Base-by-base conservation (phyloP, 2,329 filamentous ascomycete genomes). In the Salinomyces thailandicus region DNA sequence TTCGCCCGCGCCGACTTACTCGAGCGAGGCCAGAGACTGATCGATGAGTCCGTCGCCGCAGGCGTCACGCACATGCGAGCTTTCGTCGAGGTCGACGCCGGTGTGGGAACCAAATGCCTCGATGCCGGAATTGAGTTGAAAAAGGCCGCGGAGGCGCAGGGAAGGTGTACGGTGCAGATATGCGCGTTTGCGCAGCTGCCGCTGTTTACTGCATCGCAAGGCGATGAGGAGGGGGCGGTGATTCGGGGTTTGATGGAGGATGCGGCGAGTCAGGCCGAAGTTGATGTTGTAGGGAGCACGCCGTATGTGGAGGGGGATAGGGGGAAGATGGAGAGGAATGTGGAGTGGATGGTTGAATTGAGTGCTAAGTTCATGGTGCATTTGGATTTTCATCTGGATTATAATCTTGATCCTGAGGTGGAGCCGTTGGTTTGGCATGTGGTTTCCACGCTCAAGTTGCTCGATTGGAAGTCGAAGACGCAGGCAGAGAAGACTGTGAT, bases 371-470 rank as follows among this genome's bases (percentile, higher is more conserved):
- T 66, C 26, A 51, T 56, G 2, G 65, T 77, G 34, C 73, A 81
- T 52, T 57, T 85, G 4, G 80, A 85, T 49, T 75, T 84, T 31
- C 81, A 85, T 52, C 64, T 85, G 5, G 81, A 85, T 54, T 84
- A 85, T 53, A 76, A 77, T 38, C 61, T 84, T 2, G 68, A 77
- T 35, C 41, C 58, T 2, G 47, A 51, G 1, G 65, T 58, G 31
- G 63, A 69, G 33, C 61, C 74, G 0, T 58, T 77, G 36, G 58
- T 78, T 0, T 72, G 70, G 60, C 59, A 68, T 28, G 71, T 77
- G 1, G 38, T 83, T 15, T 50, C 67, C 1, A 55, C 62, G 1
- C 60, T 83, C 9, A 63, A 67, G 38, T 53, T 59, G 9, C 54
- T 62, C 17, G 41, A 59, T 2, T 84, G 79, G 79, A 44, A 42